These are phyloP conservation scores for Calophaca sinica DNA, from an alignment of 306 rosid species.

Conservation along the genomic window DNA sequence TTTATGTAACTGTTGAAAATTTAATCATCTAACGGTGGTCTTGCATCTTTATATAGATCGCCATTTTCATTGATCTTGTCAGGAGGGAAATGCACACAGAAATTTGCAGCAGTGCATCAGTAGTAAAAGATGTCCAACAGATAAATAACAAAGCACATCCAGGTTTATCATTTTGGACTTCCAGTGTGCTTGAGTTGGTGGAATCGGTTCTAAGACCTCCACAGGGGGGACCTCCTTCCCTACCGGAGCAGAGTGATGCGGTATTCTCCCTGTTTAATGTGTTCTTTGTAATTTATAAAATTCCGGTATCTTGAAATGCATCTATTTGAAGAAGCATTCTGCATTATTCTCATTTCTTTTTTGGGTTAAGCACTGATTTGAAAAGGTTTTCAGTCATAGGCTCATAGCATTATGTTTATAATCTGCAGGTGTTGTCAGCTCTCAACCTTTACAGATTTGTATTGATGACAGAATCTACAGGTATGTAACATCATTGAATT, in stretches of 20 bases:
- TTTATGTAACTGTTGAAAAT: constrained; percentile 15
- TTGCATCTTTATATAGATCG: constrained; percentile 62
- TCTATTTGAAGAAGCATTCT: constrained; percentile 33
- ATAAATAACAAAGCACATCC: constrained; percentile 36
- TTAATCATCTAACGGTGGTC: constrained; percentile 41
- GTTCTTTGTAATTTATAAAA: constrained; percentile 13
- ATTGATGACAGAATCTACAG: constrained; percentile 79
- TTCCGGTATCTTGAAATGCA: constrained; percentile 28
- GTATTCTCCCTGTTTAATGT: constrained; percentile 55
- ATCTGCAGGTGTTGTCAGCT: constrained; percentile 75
- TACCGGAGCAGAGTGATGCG: constrained; percentile 85
- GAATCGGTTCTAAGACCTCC: constrained; percentile 76
- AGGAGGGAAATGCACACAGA: constrained; percentile 72
- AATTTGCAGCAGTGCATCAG: constrained; percentile 48
- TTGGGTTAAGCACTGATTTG: constrained; percentile 5
- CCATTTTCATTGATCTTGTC: constrained; percentile 77
- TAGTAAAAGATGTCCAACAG: constrained; percentile 41
- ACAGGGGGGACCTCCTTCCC: constrained; percentile 88
- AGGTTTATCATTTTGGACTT: constrained; percentile 60
- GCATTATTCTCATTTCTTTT: constrained; percentile 27
- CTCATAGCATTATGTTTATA: constrained; percentile 1
- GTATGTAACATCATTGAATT: constrained; percentile 51
- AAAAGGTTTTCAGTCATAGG: constrained; percentile 12
- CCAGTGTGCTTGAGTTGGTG: constrained; percentile 71
- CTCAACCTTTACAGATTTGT: constrained; percentile 88